A percentile compares a stretch with the other conserved stretches of the same genome.
These are phyloP conservation scores for Globisporangium recalcitrans DNA, from an alignment of 352 stramenopile species.

Conservation along the genomic window DNA sequence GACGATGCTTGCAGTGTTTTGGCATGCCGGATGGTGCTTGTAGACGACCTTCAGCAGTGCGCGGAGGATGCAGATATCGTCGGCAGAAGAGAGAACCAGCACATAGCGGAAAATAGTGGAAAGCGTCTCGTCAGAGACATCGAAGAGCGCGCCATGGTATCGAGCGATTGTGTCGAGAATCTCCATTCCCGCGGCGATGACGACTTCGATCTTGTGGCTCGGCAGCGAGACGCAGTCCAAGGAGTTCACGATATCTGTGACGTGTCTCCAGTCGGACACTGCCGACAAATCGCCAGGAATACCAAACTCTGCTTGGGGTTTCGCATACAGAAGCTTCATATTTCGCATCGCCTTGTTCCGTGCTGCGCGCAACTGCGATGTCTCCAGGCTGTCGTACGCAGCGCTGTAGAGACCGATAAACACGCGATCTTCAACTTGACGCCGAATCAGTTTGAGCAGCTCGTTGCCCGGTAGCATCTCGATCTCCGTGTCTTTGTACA, in stretches of 20 bases:
- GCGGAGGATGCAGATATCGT: conserved; percentile 46
- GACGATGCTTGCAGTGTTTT: conserved; percentile 57
- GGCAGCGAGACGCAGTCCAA: conserved; percentile 76
- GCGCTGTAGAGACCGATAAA: conserved; percentile 55
- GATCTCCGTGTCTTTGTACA: conserved; percentile 60
- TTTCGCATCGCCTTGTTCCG: conserved; percentile 41
- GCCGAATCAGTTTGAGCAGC: conserved; percentile 64
- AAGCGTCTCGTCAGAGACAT: conserved; percentile 56
- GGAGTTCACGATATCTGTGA: conserved; percentile 46
- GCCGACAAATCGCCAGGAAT: conserved; percentile 53
- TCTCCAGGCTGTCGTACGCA: conserved; percentile 59
- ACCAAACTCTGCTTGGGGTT: conserved; percentile 55
- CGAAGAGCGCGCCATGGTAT: conserved; percentile 50
- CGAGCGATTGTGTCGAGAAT: conserved; percentile 48
- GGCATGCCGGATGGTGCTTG: conserved; percentile 59
- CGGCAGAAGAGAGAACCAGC: conserved; percentile 53
- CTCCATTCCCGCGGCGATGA: conserved; percentile 45
- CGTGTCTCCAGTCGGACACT: conserved; percentile 54
- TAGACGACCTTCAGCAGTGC: conserved; percentile 60
- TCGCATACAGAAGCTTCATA: conserved; percentile 51
- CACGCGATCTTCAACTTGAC: conserved; percentile 74
- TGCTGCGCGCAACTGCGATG: conserved; percentile 25
- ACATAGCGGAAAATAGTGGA: conserved; percentile 66
- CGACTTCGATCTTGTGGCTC: conserved; percentile 79
- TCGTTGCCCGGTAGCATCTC: conserved; percentile 69